A percentile compares a stretch with the other conserved stretches of the same genome.
Conservation (phyloP, 2,329 filamentous ascomycete genomes). For the Nigrospora osmanthi region DNA sequence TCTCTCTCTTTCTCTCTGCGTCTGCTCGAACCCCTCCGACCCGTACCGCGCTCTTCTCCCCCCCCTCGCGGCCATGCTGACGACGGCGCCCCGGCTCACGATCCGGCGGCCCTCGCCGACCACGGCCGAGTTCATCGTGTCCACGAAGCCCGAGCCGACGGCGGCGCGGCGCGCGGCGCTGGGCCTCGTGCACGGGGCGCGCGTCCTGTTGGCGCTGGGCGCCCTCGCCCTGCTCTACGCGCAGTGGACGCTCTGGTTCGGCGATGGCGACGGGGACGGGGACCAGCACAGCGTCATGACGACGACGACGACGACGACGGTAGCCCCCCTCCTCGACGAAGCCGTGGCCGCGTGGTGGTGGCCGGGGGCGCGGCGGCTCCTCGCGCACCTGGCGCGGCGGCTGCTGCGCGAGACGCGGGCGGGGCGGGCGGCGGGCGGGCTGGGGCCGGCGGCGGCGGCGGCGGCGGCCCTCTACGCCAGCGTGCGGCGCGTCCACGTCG, state of each 20-base stretch:
- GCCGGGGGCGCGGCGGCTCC: slow-evolving; percentile 2
- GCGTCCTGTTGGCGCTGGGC: slow-evolving; percentile 30
- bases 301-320: not conserved
- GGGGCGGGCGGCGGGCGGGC: slow-evolving; percentile 24
- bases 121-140: slow-evolving; percentile 88
- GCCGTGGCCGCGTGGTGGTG: slow-evolving; percentile 1
- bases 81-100: slow-evolving; percentile 50
- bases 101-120: slow-evolving; percentile 70
- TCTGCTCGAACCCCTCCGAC: too few relatives aligned
- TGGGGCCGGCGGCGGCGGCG: slow-evolving; percentile 28
- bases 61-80: slow-evolving; percentile 44
- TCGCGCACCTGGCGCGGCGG: slow-evolving; percentile 9
- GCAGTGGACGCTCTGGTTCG: slow-evolving; percentile 30
- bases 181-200: slow-evolving; percentile 31
- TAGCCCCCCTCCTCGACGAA: slow-evolving; percentile 6
- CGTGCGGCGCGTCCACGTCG: slow-evolving; percentile 40
- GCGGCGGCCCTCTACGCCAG: slow-evolving; percentile 32
- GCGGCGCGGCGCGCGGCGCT: slow-evolving; percentile 38
- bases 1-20: too few relatives aligned
- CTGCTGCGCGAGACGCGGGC: slow-evolving; percentile 14
- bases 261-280: slow-evolving; percentile 1
- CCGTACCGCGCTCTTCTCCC: not conserved
- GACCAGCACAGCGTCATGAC: too few relatives aligned
- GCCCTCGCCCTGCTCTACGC: slow-evolving; percentile 42
- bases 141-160: slow-evolving; percentile 58